phyloP scores from a whole-genome alignment of 2,329 filamentous ascomycete species.

The Delphinella strobiligena region DNA sequence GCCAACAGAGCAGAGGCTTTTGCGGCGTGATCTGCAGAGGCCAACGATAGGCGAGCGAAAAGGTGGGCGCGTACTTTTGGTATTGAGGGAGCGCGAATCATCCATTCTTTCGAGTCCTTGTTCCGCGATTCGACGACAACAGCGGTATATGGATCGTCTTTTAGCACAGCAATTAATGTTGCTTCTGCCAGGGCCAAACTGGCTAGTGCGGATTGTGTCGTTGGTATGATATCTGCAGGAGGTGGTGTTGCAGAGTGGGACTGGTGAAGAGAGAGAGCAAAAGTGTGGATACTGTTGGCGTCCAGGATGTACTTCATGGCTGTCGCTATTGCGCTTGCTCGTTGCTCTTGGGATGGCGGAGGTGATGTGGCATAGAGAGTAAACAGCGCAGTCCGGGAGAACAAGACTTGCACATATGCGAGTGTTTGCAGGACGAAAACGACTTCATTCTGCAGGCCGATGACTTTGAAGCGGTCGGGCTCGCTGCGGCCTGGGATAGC shows the following conservation, averaged over 20 bases:
- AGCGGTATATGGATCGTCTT: conserved; percentile 86
- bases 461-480: conserved; percentile 47
- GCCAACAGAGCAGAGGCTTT: conserved; percentile 48
- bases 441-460: conserved; percentile 69
- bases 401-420: conserved; percentile 59
- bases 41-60: conserved; percentile 76
- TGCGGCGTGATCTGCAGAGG: conserved; percentile 75
- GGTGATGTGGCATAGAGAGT: conserved; percentile 53
- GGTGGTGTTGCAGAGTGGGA: conserved; percentile 13
- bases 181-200: conserved; percentile 73
- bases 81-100: conserved; percentile 82
- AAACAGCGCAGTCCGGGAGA: conserved; percentile 61
- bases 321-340: conserved; percentile 55
- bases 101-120: conserved; percentile 82
- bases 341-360: conserved; percentile 51
- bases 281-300: conserved; percentile 66
- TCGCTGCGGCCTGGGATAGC: conserved; percentile 49
- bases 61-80: conserved; percentile 81
- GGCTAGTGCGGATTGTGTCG: conserved; percentile 32
- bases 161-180: conserved; percentile 77
- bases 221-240: conserved; percentile 34
- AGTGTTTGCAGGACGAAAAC: conserved; percentile 67
- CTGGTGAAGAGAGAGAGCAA: conserved; percentile 36
- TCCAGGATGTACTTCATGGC: conserved; percentile 70
- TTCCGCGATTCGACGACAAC: conserved; percentile 72